Conservation (phyloP, 2,329 filamentous ascomycete genomes). For the Alternaria viburni region DNA sequence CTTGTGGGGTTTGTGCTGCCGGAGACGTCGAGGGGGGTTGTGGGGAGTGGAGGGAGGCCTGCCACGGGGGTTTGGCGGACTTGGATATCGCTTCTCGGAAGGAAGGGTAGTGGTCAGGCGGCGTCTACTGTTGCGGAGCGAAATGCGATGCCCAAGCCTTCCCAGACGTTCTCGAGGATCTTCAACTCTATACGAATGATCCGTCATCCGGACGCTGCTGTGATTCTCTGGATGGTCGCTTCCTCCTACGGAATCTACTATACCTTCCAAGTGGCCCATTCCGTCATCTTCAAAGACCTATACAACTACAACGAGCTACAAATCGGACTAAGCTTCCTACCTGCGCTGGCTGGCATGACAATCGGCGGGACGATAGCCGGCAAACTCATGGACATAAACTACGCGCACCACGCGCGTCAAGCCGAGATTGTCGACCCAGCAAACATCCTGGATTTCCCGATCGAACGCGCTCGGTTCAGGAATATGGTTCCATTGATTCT, state of each 20-base stretch:
- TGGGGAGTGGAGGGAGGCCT: background rate
- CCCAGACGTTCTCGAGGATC: background rate
- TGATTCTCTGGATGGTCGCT: background rate
- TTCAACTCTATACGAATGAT: background rate
- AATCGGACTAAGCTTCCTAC: background rate
- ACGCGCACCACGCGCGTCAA: background rate
- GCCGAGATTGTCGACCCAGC: background rate
- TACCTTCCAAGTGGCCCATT: background rate
- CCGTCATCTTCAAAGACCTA: background rate
- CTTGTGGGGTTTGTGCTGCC: background rate
- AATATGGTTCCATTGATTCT: background rate
- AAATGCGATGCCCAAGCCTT: background rate
- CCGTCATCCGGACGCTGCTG: background rate
- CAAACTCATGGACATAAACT: background rate
- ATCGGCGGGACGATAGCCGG: background rate
- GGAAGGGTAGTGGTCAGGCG: background rate
- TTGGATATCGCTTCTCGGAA: background rate
- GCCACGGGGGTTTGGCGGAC: background rate
- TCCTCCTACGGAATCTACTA: background rate
- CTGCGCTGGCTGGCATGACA: background rate
- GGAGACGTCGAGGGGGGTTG: background rate
- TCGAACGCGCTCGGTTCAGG: background rate
- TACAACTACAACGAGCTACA: background rate
- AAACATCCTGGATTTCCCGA: background rate
- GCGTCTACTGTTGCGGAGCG: background rate